Percentiles rank a stretch among this genome's conserved stretches.
Evolutionary conservation across 2,329 filamentous ascomycete species (phyloP).

Genomic region (Alternaria ventricosa): DNA sequence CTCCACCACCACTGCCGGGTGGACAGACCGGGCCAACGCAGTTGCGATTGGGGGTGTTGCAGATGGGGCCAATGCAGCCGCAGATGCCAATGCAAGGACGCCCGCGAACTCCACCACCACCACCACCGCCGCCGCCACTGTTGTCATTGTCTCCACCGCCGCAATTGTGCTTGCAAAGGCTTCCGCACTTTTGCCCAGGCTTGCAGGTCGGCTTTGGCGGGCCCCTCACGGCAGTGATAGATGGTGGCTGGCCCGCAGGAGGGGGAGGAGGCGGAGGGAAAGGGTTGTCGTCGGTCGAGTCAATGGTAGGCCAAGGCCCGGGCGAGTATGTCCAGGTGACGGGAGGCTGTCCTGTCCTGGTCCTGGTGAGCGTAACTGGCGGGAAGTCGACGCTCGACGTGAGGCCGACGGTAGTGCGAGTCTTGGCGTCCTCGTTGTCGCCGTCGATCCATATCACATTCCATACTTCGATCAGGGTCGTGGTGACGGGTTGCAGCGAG

Average conservation of each 20-base stretch:
- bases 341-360: not conserved
- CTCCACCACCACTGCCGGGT: not conserved
- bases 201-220: not conserved
- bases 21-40: not conserved
- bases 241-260: not conserved
- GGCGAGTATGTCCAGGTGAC: not conserved
- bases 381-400: not conserved
- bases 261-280: not conserved
- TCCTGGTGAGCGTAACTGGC: not conserved
- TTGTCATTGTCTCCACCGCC: not conserved
- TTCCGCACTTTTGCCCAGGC: not conserved
- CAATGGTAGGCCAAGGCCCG: not conserved
- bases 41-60: no score
- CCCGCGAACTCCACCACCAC: not conserved
- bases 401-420: not conserved
- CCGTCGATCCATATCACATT: not conserved
- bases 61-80: not conserved
- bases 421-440: not conserved
- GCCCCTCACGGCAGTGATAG: not conserved
- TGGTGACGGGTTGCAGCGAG: slow-evolving; percentile 4
- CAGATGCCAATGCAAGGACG: not conserved
- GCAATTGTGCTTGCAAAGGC: not conserved
- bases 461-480: slow-evolving; percentile 4
- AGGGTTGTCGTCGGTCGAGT: not conserved
- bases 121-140: not conserved